Evolutionary conservation across 345 rosid species (phyloP).

Genomic region (Brassica nigra): DNA sequence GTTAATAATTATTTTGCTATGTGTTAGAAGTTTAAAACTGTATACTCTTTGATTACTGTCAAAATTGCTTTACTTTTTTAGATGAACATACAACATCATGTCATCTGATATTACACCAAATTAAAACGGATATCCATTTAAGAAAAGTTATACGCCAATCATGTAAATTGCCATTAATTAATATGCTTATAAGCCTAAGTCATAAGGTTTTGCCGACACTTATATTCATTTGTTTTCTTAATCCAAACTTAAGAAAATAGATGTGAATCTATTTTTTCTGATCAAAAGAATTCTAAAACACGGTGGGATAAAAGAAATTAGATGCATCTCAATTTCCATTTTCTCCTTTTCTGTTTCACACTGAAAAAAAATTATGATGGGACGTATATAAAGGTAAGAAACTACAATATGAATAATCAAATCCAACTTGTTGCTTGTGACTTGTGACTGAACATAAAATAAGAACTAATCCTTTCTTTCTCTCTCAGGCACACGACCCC

Average conservation of each 20-base stretch:
- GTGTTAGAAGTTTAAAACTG: background rate
- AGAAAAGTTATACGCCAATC: background rate
- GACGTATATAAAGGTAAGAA: conserved; percentile 34
- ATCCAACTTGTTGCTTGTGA: conserved; percentile 34
- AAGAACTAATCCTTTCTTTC: background rate
- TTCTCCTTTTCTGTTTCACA: background rate
- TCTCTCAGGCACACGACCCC: background rate
- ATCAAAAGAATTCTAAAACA: background rate
- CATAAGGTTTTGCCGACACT: background rate
- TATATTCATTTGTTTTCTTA: background rate
- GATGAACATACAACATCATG: background rate
- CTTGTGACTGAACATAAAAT: conserved; percentile 20
- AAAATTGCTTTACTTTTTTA: background rate
- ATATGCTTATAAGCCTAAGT: background rate
- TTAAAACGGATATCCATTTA: background rate
- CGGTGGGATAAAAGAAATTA: background rate
- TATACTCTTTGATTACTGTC: background rate
- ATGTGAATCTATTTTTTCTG: background rate
- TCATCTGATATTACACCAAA: background rate
- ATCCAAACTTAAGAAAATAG: background rate
- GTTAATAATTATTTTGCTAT: background rate
- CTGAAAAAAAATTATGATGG: conserved; percentile 31
- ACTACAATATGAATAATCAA: conserved; percentile 38
- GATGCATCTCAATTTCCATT: background rate
- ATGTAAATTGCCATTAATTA: background rate